Conservation (phyloP, 1,284 basidiomycete species). For the Leccinum pallidistipes region DNA sequence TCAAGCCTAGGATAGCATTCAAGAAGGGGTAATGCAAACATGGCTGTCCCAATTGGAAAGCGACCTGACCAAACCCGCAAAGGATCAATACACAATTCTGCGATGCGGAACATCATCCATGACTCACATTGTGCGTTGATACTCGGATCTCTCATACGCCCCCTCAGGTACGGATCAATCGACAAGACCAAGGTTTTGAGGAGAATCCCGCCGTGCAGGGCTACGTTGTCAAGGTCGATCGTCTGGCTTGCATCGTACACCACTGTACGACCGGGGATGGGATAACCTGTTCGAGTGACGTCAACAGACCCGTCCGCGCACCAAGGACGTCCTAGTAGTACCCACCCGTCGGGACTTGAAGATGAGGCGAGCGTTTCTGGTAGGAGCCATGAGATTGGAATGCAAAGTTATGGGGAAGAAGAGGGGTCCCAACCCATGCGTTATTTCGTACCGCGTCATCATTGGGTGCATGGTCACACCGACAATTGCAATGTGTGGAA, state of each 20-base stretch:
- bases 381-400: slow-evolving; percentile 13
- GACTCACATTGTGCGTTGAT: slow-evolving; percentile 14
- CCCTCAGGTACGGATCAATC: slow-evolving; percentile 42
- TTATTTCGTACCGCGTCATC: not conserved
- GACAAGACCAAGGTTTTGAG: slow-evolving; percentile 38
- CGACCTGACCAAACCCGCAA: not conserved
- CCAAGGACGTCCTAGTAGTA: not conserved
- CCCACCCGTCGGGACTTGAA: slow-evolving; percentile 22
- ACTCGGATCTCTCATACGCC: slow-evolving; percentile 29
- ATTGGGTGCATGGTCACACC: no score
- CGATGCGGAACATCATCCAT: not conserved
- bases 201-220: slow-evolving; percentile 41
- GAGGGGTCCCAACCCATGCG: not conserved
- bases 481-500: no score
- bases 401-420: not conserved
- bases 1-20: slow-evolving; percentile 1
- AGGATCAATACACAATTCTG: not conserved
- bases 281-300: slow-evolving; percentile 23
- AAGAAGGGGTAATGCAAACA: not conserved
- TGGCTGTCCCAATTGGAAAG: slow-evolving; percentile 20
- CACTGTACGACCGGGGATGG: slow-evolving; percentile 33
- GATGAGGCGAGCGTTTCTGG: slow-evolving; percentile 18
- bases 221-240: slow-evolving; percentile 41
- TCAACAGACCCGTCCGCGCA: slow-evolving; percentile 4
- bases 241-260: slow-evolving; percentile 32